phyloP scores from a whole-genome alignment of 352 stramenopile genomes.

The Aphanomyces cochlioides region DNA sequence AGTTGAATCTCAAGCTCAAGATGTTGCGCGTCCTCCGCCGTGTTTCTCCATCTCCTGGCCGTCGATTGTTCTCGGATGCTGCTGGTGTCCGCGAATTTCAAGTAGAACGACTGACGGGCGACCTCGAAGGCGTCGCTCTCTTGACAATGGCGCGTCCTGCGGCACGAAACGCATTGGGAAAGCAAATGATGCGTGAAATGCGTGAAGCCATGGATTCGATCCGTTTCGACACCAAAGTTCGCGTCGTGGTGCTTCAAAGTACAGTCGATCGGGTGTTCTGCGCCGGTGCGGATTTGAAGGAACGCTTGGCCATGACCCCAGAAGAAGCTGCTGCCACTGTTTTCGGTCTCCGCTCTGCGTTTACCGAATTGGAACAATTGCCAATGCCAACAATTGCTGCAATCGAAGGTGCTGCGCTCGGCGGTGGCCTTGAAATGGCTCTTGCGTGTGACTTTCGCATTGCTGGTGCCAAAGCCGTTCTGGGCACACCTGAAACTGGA shows the following conservation, averaged over 20 bases:
- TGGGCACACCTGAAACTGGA: constrained; percentile 89
- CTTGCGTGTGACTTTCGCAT: constrained; percentile 91
- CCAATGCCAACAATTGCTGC: constrained; percentile 91
- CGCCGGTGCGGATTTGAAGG: constrained; percentile 86
- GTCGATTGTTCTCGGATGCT: not conserved
- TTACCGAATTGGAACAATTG: constrained; percentile 82
- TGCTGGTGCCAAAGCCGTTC: constrained; percentile 73
- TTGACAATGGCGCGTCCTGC: constrained; percentile 76
- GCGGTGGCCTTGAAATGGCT: constrained; percentile 89
- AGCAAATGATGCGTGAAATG: constrained; percentile 81
- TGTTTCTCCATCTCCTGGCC: not conserved
- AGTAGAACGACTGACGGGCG: constrained; percentile 56
- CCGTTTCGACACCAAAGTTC: constrained; percentile 59
- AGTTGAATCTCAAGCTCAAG: constrained; percentile 5
- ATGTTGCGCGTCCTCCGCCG: constrained; percentile 11
- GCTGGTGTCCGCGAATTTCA: constrained; percentile 3
- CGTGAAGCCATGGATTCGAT: constrained; percentile 59
- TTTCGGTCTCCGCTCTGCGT: constrained; percentile 64
- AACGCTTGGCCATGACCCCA: constrained; percentile 83
- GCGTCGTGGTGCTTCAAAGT: constrained; percentile 77
- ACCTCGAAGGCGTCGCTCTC: constrained; percentile 56
- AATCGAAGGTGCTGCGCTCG: constrained; percentile 88
- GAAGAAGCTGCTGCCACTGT: constrained; percentile 77
- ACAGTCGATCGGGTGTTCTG: constrained; percentile 78
- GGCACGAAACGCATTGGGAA: constrained; percentile 70